phyloP scores from a whole-genome alignment of 2,329 filamentous ascomycete genomes.

The Trichoderma hamatum region DNA sequence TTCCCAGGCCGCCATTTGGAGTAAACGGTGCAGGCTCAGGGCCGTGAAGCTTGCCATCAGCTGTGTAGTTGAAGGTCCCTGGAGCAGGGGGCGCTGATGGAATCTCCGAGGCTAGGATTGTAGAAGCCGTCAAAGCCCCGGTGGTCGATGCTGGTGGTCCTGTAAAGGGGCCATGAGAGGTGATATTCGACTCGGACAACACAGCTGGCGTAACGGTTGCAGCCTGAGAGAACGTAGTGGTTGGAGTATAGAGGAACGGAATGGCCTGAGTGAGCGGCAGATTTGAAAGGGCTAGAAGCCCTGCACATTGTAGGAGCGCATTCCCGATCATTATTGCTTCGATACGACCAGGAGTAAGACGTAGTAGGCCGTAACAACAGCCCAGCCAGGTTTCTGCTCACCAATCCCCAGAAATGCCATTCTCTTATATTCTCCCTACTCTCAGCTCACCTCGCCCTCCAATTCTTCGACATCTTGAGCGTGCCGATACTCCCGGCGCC shows the following conservation, averaged over 20 bases:
- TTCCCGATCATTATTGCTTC: neutral
- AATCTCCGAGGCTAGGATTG: slow-evolving; percentile 60
- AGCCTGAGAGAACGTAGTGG: slow-evolving; percentile 41
- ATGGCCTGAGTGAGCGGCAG: neutral
- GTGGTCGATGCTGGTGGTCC: slow-evolving; percentile 68
- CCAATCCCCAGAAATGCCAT: neutral
- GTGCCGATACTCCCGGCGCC: slow-evolving; percentile 12
- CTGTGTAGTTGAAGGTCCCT: slow-evolving; percentile 69
- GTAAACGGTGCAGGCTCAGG: slow-evolving; percentile 71
- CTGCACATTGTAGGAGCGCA: neutral
- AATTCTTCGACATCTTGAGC: neutral
- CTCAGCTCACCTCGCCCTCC: neutral
- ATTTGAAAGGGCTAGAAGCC: slow-evolving; percentile 12
- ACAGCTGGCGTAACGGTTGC: slow-evolving; percentile 34
- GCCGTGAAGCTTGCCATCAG: slow-evolving; percentile 69
- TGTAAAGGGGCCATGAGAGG: slow-evolving; percentile 69
- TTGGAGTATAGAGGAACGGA: slow-evolving; percentile 27
- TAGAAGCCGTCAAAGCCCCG: slow-evolving; percentile 64
- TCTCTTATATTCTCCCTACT: neutral
- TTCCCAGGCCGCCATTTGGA: slow-evolving; percentile 73
- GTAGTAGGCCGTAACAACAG: neutral
- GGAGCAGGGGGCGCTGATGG: slow-evolving; percentile 59
- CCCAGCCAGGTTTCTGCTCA: neutral
- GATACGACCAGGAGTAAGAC: neutral
- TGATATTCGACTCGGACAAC: slow-evolving; percentile 56